Conservation (phyloP, 2,329 filamentous ascomycete genomes). For the Knufia fluminis region DNA sequence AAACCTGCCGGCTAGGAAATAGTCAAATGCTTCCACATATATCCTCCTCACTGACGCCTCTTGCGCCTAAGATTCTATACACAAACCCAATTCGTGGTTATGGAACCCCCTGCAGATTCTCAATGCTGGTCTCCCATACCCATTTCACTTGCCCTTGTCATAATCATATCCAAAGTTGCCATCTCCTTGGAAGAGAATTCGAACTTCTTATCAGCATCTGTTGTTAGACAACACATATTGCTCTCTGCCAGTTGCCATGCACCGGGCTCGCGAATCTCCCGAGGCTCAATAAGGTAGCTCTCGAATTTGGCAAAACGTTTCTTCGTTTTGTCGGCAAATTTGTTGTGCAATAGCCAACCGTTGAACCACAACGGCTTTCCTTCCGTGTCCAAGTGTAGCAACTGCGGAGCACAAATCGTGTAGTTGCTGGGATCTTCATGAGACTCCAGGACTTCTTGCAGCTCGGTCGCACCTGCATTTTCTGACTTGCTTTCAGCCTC, state of each 20-base stretch:
- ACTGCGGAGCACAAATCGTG: constrained; percentile 38
- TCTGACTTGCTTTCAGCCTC: not conserved
- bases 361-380: constrained; percentile 41
- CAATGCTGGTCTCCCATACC: constrained; percentile 11
- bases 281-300: constrained; percentile 21
- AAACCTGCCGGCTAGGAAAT: no score
- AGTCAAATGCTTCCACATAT: no score
- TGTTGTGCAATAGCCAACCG: constrained; percentile 36
- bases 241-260: constrained; percentile 22
- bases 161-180: constrained; percentile 19
- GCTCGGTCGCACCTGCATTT: not conserved
- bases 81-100: no score
- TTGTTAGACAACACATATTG: constrained; percentile 23
- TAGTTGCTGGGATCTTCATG: constrained; percentile 18
- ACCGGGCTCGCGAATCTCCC: constrained; percentile 18
- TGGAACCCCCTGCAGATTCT: no score
- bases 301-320: constrained; percentile 31
- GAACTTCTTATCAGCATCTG: constrained; percentile 16
- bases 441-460: not conserved
- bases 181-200: constrained; percentile 19
- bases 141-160: constrained; percentile 18
- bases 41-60: no score
- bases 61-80: no score
- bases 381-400: constrained; percentile 35
- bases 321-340: constrained; percentile 31